Conservation (phyloP, 139 green algal species). For the Chlorella sp. region DNA sequence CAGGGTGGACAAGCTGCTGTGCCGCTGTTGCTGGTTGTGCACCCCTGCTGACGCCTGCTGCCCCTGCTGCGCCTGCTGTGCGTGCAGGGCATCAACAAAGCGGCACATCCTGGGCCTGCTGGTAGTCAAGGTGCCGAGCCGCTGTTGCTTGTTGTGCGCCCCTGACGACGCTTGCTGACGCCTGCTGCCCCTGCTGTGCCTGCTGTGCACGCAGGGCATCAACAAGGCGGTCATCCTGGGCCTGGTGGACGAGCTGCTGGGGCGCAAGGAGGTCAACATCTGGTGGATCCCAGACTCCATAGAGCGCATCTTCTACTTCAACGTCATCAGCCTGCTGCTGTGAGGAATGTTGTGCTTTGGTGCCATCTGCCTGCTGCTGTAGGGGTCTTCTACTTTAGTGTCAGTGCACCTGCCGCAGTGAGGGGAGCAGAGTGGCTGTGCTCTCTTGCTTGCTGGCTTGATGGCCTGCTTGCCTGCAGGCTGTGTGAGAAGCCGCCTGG, state of each 20-base stretch:
- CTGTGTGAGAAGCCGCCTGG: too few species aligned
- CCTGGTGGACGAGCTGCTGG: conserved; percentile 42
- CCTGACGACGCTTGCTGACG: not conserved
- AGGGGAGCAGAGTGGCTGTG: too few species aligned
- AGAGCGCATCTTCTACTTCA: conserved; percentile 38
- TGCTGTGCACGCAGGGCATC: conserved; percentile 24
- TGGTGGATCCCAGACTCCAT: conserved; percentile 46
- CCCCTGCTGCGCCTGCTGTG: not conserved
- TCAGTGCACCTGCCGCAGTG: too few species aligned
- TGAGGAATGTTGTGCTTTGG: too few species aligned
- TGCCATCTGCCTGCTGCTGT: too few species aligned
- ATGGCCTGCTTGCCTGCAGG: too few species aligned
- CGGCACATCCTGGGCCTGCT: conserved; percentile 35
- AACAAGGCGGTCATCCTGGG: conserved; percentile 43
- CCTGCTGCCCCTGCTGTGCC: not conserved
- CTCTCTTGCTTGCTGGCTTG: too few species aligned
- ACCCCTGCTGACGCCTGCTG: not conserved
- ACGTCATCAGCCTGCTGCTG: conserved; percentile 41
- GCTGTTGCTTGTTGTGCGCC: not conserved
- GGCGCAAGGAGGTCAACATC: conserved; percentile 46
- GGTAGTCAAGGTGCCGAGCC: not conserved
- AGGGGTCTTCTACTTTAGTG: too few species aligned
- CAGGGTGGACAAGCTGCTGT: not conserved
- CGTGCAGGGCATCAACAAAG: conserved; percentile 45
- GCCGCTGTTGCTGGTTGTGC: not conserved